Evolutionary conservation across 352 stramenopile genomes (phyloP).

Genomic region (Globisporangium rhizosaccharum): DNA sequence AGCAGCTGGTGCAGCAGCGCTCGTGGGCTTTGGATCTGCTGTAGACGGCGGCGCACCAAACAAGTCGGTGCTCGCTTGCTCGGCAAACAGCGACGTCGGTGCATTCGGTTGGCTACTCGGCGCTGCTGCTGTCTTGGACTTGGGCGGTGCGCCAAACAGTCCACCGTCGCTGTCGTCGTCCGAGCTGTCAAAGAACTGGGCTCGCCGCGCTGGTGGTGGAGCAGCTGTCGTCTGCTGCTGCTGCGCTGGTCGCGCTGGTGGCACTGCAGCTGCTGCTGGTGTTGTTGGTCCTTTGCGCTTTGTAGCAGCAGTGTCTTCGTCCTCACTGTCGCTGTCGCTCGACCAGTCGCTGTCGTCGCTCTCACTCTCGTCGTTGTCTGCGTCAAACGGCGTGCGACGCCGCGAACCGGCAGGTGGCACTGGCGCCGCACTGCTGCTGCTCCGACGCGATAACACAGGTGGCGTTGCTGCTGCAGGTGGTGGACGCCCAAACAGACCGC

Average conservation of each 20-base stretch:
- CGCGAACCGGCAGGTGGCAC: slow-evolving; percentile 15
- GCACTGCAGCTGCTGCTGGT: slow-evolving; percentile 1
- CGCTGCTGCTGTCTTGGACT: slow-evolving; percentile 16
- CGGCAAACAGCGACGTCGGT: slow-evolving; percentile 23
- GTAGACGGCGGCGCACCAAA: slow-evolving; percentile 16
- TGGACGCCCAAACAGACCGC: slow-evolving; percentile 47
- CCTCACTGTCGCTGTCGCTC: slow-evolving; percentile 35
- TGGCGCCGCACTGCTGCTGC: neutral
- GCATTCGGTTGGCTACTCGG: too few species aligned
- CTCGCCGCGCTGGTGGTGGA: slow-evolving; percentile 16
- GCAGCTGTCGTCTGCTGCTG: slow-evolving; percentile 3
- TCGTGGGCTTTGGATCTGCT: neutral
- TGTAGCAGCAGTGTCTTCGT: slow-evolving; percentile 9
- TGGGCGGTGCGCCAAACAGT: slow-evolving; percentile 40
- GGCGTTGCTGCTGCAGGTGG: slow-evolving; percentile 19
- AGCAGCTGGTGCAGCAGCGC: slow-evolving; percentile 2
- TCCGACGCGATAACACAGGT: neutral
- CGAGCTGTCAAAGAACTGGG: slow-evolving; percentile 52
- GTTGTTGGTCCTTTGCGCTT: slow-evolving; percentile 10
- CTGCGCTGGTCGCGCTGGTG: slow-evolving; percentile 9
- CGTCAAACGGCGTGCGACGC: slow-evolving; percentile 31
- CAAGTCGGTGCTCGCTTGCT: slow-evolving; percentile 31
- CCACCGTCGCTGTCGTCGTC: slow-evolving; percentile 54
- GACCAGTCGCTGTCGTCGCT: slow-evolving; percentile 46
- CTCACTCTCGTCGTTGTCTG: slow-evolving; percentile 35